Conservation (phyloP, 2,329 filamentous ascomycete species). For the Talaromyces funiculosus region DNA sequence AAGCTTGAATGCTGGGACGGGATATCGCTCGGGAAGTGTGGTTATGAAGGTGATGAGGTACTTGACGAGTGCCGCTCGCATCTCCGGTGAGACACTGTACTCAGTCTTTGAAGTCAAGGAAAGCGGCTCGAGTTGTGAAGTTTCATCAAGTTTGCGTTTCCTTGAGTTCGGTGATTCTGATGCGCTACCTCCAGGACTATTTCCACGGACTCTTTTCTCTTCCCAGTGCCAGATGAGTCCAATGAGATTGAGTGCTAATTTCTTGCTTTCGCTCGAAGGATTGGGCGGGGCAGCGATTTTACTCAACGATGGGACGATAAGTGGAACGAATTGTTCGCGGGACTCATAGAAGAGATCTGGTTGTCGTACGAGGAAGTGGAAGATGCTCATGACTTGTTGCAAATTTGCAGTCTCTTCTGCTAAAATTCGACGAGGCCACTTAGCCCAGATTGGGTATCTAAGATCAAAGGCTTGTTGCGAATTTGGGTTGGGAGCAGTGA, state of each 20-base stretch:
- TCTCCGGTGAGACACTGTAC: conserved; percentile 61
- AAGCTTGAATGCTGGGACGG: conserved; percentile 64
- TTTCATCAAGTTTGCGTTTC: conserved; percentile 73
- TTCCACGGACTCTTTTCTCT: conserved; percentile 65
- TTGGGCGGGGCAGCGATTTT: conserved; percentile 79
- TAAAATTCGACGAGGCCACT: conserved; percentile 82
- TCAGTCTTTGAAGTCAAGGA: conserved; percentile 51
- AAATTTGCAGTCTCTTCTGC: conserved; percentile 92
- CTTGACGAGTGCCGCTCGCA: conserved; percentile 78
- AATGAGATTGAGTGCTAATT: conserved; percentile 84
- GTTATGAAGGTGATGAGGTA: conserved; percentile 96
- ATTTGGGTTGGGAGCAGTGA: conserved; percentile 39
- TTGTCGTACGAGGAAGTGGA: conserved; percentile 91
- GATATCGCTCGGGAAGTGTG: conserved; percentile 77
- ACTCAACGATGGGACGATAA: conserved; percentile 81
- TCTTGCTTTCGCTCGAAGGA: conserved; percentile 85
- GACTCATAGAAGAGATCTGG: conserved; percentile 92
- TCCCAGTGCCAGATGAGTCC: conserved; percentile 91
- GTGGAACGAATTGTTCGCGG: conserved; percentile 79
- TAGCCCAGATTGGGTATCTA: conserved; percentile 76
- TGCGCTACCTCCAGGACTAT: conserved; percentile 29
- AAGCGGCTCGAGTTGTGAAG: conserved; percentile 50
- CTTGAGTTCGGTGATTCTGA: conserved; percentile 67
- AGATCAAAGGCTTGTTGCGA: conserved; percentile 60
- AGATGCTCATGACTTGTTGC: conserved; percentile 94